phyloP scores from a whole-genome alignment of 2,329 filamentous ascomycete genomes.

The Plenodomus tracheiphilus region DNA sequence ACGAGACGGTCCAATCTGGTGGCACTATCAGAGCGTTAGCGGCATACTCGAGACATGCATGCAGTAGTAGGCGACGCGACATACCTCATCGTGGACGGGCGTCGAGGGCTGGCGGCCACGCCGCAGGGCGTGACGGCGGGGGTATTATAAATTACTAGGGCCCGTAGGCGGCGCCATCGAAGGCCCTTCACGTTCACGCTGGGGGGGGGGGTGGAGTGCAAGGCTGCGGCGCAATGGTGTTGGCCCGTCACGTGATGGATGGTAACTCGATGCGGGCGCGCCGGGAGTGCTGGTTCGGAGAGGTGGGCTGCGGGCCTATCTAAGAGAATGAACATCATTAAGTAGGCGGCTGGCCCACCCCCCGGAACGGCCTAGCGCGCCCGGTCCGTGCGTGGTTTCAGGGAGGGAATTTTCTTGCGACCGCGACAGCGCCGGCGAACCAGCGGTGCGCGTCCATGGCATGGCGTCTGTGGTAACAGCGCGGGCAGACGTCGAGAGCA shows the following conservation, averaged over 20 bases:
- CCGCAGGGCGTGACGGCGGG: constrained; percentile 9
- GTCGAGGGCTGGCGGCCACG: constrained; percentile 8
- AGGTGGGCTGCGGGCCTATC: constrained; percentile 37
- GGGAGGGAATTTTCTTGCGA: constrained; percentile 36
- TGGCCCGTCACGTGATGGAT: constrained; percentile 25
- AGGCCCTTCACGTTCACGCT: constrained; percentile 4
- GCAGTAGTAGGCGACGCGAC: constrained; percentile 17
- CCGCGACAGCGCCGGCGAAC: constrained; percentile 25
- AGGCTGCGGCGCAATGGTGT: constrained; percentile 7
- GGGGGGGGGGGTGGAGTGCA: constrained; percentile 2
- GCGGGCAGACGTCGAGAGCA: neutral
- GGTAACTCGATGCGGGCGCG: constrained; percentile 26
- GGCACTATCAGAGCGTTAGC: constrained; percentile 42
- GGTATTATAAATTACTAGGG: constrained; percentile 34
- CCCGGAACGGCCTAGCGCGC: constrained; percentile 24
- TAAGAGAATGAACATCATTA: constrained; percentile 23
- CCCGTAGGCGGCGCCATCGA: constrained; percentile 28
- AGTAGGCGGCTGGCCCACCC: constrained; percentile 15
- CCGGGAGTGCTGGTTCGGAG: constrained; percentile 33
- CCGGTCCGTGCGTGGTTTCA: constrained; percentile 29
- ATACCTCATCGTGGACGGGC: constrained; percentile 35
- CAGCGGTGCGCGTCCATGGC: constrained; percentile 3
- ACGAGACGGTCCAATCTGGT: constrained; percentile 45
- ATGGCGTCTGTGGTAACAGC: too few species aligned
- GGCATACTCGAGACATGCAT: constrained; percentile 28